Percentiles rank a stretch among this genome's conserved stretches.
Evolutionary conservation across 2,329 filamentous ascomycete species (phyloP).

Genomic region (Zasmidium citrigriseum): DNA sequence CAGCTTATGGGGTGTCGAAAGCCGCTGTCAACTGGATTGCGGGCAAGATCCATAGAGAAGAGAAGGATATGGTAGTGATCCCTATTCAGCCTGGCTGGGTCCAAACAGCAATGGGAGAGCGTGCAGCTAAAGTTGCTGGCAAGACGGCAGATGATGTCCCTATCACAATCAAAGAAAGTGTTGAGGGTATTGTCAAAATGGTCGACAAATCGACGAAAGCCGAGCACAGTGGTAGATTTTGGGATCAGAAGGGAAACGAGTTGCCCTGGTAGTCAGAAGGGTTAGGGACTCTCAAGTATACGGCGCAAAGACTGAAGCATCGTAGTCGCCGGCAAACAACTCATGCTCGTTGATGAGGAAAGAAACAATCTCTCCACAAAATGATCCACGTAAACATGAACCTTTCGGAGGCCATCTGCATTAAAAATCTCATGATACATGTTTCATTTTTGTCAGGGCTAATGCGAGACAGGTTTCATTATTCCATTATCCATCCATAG

Average conservation of each 20-base stretch:
- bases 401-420: too few relatives aligned
- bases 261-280: background rate
- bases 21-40: background rate
- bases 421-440: too few relatives aligned
- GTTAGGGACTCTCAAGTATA: too few relatives aligned
- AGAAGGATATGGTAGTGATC: background rate
- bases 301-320: too few relatives aligned
- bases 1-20: background rate
- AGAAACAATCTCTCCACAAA: too few relatives aligned
- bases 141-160: background rate
- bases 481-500: too few relatives aligned
- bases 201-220: background rate
- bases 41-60: background rate
- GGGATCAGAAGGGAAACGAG: background rate
- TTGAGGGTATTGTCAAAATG: background rate
- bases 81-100: background rate
- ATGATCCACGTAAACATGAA: too few relatives aligned
- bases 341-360: too few relatives aligned
- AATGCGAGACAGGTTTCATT: too few relatives aligned
- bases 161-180: background rate
- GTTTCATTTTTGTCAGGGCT: too few relatives aligned
- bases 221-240: background rate
- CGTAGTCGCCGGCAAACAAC: too few relatives aligned
- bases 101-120: background rate
- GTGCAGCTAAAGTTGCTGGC: background rate